Conservation (phyloP, 2,329 filamentous ascomycete species). For the Clonostachys rhizophaga region DNA sequence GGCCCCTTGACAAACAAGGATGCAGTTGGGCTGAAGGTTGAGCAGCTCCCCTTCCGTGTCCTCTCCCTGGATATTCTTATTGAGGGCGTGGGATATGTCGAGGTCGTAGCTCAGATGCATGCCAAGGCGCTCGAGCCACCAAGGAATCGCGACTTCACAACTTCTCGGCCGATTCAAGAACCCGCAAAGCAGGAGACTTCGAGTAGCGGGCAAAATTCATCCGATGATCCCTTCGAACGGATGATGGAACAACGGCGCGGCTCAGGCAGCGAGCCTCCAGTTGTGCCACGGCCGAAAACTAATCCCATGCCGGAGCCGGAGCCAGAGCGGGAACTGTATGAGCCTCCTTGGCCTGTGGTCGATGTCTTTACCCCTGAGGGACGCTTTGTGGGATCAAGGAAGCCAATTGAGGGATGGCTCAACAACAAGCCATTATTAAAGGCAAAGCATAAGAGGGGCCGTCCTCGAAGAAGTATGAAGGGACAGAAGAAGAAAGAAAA, state of each 20-base stretch:
- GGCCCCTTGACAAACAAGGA: conserved; percentile 65
- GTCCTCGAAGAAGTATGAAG: conserved; percentile 69
- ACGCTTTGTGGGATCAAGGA: conserved; percentile 64
- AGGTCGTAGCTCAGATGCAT: conserved; percentile 78
- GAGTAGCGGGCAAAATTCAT: conserved; percentile 5
- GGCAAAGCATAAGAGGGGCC: conserved; percentile 39
- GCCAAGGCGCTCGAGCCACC: conserved; percentile 34
- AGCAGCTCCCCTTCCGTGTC: conserved; percentile 73
- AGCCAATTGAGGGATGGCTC: conserved; percentile 68
- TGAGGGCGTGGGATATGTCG: conserved; percentile 91
- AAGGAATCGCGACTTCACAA: neutral
- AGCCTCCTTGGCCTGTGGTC: conserved; percentile 57
- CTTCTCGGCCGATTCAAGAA: conserved; percentile 3
- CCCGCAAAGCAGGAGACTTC: conserved; percentile 12
- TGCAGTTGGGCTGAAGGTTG: conserved; percentile 58
- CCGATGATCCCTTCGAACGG: conserved; percentile 13
- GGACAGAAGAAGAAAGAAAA: conserved; percentile 33
- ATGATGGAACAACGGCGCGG: conserved; percentile 18
- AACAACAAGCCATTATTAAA: conserved; percentile 51
- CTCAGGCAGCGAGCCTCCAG: neutral
- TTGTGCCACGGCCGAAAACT: neutral
- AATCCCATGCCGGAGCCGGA: conserved; percentile 2
- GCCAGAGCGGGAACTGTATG: conserved; percentile 3
- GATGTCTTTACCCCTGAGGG: conserved; percentile 86
- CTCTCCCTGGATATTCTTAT: conserved; percentile 81